These are phyloP conservation scores for Colletotrichum shisoi DNA, from an alignment of 2,329 filamentous ascomycete genomes.

Conservation along the genomic window DNA sequence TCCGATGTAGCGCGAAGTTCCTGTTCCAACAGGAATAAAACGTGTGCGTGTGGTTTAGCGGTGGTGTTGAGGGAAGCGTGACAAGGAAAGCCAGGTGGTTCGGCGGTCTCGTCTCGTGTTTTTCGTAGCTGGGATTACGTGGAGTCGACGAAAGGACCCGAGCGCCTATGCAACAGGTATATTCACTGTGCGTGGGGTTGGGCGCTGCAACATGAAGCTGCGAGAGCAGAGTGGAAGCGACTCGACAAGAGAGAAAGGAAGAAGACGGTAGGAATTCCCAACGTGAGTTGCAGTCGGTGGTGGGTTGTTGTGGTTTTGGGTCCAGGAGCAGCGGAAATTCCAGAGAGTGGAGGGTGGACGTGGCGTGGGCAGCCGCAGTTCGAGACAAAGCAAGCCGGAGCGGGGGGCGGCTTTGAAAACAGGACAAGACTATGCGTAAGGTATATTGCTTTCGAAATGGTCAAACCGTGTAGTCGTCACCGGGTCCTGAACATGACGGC, in stretches of 20 bases:
- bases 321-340: conserved; percentile 38
- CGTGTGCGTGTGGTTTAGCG: background rate
- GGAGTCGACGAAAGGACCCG: conserved; percentile 22
- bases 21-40: background rate
- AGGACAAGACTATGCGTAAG: conserved; percentile 10
- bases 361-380: conserved; percentile 33
- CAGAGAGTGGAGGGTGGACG: conserved; percentile 36
- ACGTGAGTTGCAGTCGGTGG: conserved; percentile 23
- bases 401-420: conserved; percentile 25
- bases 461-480: conserved; percentile 4
- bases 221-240: background rate
- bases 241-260: conserved; percentile 20
- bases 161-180: conserved; percentile 5
- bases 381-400: conserved; percentile 35
- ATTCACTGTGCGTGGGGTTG: background rate
- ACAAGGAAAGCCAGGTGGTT: conserved; percentile 22
- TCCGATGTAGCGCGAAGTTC: background rate
- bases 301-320: conserved; percentile 37
- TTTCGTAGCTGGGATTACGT: conserved; percentile 32
- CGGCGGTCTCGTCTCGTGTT: conserved; percentile 32
- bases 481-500: background rate
- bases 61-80: background rate
- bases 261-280: conserved; percentile 15
- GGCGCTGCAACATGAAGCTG: conserved; percentile 1
- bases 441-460: conserved; percentile 3